Evolutionary conservation across 768 basidiomycete species (phyloP), one percentile per base, ranked within the genome.

Genomic region (Austroboletus festivus): DNA sequence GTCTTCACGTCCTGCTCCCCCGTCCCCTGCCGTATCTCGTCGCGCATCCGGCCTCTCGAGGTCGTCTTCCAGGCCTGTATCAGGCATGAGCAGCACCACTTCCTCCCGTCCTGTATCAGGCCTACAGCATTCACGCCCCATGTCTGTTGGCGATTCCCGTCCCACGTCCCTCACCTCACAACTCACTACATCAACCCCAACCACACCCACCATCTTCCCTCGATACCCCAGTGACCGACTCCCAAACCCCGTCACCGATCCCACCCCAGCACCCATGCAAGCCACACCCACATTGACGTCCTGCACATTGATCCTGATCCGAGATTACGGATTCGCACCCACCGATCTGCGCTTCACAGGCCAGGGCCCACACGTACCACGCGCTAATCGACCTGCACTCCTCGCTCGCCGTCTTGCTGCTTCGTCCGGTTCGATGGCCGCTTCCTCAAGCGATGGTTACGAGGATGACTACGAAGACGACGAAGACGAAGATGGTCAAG

Each of bases 1-100:
- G 1, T 74, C 76, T 12, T 74, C 74, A 1, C 79, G 83, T 5
- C 82, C 81, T 28, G 83, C 83, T 0, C 83, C 83, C 0, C 78
- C 78, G 4, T 83, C 81, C 2, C 83, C 82, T 15, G 78, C 72
- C 0, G 47, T 72, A 5, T 80, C 80, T 0, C 74, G 80, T 30
- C 50, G 69, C 48, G 44, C 66, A 41, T 75, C 76, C 11, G 58
- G 60, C 10, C 39, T 63, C 7, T 65, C 64, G 4, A 63, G 64
- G 12, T 9, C 54, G 0, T 61, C 65, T 7, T 68, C 64, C 0
- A 38, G 63, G 3, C 61, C 63, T 0, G 50, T 45, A 6, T 67
- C 63, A 4, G 53, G 51, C 3, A 51, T 58, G 44, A 63, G 45
- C 38, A 46, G 40, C 5, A 7, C 22, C 18, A 3, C 48, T 12